Evolutionary conservation across 192 early-diverging fungal genomes (phyloP).

Genomic region (Backusella liffmaniae): DNA sequence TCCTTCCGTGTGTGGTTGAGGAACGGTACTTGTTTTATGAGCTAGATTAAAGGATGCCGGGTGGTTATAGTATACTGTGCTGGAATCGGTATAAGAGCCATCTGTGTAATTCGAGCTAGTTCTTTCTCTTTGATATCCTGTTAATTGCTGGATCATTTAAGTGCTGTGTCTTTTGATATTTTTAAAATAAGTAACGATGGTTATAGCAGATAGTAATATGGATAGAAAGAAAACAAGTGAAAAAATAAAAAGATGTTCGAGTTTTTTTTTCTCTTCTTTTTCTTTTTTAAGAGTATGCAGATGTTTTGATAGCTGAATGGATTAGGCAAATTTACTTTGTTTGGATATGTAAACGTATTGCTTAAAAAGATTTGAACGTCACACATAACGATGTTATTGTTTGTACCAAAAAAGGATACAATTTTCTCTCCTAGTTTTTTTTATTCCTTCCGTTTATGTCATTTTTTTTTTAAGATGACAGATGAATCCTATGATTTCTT

Average conservation of each 20-base stretch:
- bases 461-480: neutral
- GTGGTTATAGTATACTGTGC: neutral
- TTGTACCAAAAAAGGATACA: neutral
- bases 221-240: neutral
- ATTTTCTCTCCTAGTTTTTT: neutral
- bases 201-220: neutral
- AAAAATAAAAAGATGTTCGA: neutral
- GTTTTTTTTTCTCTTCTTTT: neutral
- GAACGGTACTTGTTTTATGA: neutral
- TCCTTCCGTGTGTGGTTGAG: neutral
- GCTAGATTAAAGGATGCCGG: slow-evolving; percentile 1
- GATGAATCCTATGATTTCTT: neutral
- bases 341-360: slow-evolving; percentile 15
- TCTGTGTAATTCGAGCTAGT: neutral
- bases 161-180: neutral
- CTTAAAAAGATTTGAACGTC: neutral
- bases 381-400: neutral
- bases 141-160: neutral
- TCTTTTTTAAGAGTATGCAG: neutral
- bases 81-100: neutral
- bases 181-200: neutral
- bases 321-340: slow-evolving; percentile 11
- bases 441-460: neutral
- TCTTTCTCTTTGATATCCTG: neutral
- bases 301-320: neutral